Base-by-base conservation (phyloP, 2,329 filamentous ascomycete species). In the Colletotrichum euphorbiae region DNA sequence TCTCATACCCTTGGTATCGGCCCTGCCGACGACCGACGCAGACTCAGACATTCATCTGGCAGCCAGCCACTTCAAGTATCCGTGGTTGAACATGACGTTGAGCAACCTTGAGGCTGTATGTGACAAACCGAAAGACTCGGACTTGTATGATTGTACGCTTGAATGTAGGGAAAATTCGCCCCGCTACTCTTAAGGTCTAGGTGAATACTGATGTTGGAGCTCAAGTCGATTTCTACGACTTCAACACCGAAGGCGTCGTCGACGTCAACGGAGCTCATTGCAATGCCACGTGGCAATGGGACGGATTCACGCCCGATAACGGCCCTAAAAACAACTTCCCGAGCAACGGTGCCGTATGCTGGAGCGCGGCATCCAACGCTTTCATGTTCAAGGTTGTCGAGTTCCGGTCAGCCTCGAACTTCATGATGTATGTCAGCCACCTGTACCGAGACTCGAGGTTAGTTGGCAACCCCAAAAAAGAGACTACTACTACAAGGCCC, bases 281-380 rank as follows among this genome's bases (percentile, higher is more conserved):
- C 67, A 48, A 68, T 9, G 62, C 69, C 31, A 38, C 45, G 12
- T 74, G 73, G 72, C n/a, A 68, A 17, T 75, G 74, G 74, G 73
- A 75, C 58, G 72, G 74, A 43, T 24, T 71, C 38, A 69, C 71
- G 3, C 45, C 62, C 6, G 33, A 62, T 12, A 62, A 71, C 9
- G 73, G 74, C 15, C 40, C 83, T 80, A 2, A 70, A 70, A 46
- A 74, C 63, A 64, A 52, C 31, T 74, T 69, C 21, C 58, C 57
- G 28, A 62, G 21, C 12, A n/a, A 63, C 15, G 65, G 61, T 48
- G 24, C 51, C 28, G 33, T 70, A 43, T 71, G 70, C 70, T 71
- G 31, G 62, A 59, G 36, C 11, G 40, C 58, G 6, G 31, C 33
- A 12, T 42, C 45, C 11, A 70, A 71, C 17, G n/a, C 50, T 1